phyloP scores from a whole-genome alignment of 495 filamentous ascomycete species.

The Talaromyces thailandensis region DNA sequence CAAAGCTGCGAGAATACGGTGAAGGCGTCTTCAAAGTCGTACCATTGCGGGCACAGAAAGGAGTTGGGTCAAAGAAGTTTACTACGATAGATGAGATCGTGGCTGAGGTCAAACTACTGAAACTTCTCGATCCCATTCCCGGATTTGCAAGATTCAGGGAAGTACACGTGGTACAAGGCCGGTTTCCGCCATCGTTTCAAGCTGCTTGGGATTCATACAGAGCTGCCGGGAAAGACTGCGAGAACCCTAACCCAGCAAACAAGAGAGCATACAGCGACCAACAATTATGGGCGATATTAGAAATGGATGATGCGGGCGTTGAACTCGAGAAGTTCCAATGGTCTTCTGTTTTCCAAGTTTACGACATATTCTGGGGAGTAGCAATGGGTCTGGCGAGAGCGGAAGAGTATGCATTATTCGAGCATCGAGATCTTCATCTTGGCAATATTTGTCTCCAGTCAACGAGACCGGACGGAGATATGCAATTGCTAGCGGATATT shows the following conservation, averaged over 20 bases:
- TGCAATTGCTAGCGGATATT: conserved; percentile 22
- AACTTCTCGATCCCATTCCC: conserved; percentile 66
- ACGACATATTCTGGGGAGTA: conserved; percentile 81
- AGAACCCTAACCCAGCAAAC: conserved; percentile 57
- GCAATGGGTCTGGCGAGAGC: conserved; percentile 68
- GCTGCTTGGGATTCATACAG: conserved; percentile 57
- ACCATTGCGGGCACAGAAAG: conserved; percentile 34
- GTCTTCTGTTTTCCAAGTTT: conserved; percentile 51
- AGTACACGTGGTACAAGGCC: conserved; percentile 63
- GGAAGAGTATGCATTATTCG: conserved; percentile 65
- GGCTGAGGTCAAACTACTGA: conserved; percentile 65
- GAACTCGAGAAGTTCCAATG: conserved; percentile 59
- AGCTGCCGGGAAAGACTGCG: conserved; percentile 48
- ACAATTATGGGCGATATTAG: conserved; percentile 72
- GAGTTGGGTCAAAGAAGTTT: conserved; percentile 36
- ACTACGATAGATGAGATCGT: conserved; percentile 46
- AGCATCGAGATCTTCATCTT: conserved; percentile 85
- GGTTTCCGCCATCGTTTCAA: conserved; percentile 51
- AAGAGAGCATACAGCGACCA: conserved; percentile 50
- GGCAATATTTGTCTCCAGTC: conserved; percentile 73
- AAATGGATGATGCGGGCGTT: conserved; percentile 78
- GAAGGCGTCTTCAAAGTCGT: conserved; percentile 44
- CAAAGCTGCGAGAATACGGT: conserved; percentile 28
- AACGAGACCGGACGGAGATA: conserved; percentile 26
- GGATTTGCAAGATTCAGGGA: conserved; percentile 91